Conservation (phyloP, 106 monocot species). For the Xerophyta viscosa region DNA sequence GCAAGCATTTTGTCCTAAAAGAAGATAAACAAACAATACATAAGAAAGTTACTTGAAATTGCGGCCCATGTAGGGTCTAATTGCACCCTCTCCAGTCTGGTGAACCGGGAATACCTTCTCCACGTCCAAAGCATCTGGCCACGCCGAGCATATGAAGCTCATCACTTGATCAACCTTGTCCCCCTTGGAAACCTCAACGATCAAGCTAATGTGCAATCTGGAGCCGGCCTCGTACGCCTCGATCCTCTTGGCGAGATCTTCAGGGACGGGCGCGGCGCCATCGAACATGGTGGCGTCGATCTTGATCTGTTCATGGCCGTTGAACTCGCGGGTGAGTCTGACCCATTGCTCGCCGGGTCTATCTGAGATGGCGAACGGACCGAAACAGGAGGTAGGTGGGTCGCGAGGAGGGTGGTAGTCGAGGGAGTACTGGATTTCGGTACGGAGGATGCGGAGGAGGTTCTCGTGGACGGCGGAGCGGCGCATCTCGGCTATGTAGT, state of each 20-base stretch:
- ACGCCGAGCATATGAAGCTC: constrained; percentile 76
- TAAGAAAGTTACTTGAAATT: constrained; percentile 36
- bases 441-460: constrained; percentile 61
- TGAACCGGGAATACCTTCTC: constrained; percentile 50
- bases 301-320: constrained; percentile 34
- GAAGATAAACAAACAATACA: not conserved
- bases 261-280: constrained; percentile 32
- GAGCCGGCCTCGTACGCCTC: constrained; percentile 23
- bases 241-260: constrained; percentile 8
- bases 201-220: constrained; percentile 49
- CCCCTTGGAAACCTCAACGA: constrained; percentile 46
- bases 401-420: constrained; percentile 30
- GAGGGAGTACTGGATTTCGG: constrained; percentile 47
- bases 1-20: no score
- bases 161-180: constrained; percentile 14
- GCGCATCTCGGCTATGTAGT: constrained; percentile 57
- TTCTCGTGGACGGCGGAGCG: constrained; percentile 44
- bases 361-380: constrained; percentile 46
- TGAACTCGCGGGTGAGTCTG: constrained; percentile 21
- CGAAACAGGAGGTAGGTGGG: constrained; percentile 29
- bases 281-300: constrained; percentile 86
- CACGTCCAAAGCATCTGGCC: constrained; percentile 57
- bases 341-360: constrained; percentile 67
- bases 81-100: not conserved
- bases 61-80: constrained; percentile 20